phyloP scores from a whole-genome alignment of 2,329 filamentous ascomycete species.

The Thyridium curvatum region DNA sequence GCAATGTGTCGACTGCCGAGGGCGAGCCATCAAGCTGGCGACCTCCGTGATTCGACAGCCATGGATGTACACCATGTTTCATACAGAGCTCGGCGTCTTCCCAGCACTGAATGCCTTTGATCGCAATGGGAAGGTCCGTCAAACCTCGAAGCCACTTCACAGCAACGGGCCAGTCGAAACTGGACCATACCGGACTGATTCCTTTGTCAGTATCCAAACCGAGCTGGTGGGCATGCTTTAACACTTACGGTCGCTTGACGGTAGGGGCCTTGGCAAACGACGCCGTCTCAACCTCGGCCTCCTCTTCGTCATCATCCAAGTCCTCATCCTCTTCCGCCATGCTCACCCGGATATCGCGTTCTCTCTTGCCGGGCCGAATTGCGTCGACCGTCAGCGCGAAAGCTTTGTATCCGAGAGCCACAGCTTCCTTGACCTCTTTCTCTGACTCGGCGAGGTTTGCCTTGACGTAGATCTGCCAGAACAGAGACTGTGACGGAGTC shows the following conservation, averaged over 20 bases:
- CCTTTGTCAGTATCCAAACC: not conserved
- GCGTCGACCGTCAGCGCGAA: slow-evolving; percentile 3
- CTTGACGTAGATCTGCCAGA: slow-evolving; percentile 4
- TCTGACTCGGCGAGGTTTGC: slow-evolving; percentile 1
- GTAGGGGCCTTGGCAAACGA: not conserved
- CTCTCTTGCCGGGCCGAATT: slow-evolving; percentile 1
- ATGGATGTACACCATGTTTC: slow-evolving; percentile 2
- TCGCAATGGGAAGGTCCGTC: slow-evolving; percentile 4
- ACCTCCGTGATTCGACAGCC: slow-evolving; percentile 3
- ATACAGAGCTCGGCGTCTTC: slow-evolving; percentile 2
- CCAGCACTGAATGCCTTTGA: slow-evolving; percentile 4
- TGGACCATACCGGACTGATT: slow-evolving; percentile 1
- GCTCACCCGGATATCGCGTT: slow-evolving; percentile 1
- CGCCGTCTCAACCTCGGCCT: not conserved
- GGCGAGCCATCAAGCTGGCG: not conserved
- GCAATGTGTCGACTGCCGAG: slow-evolving; percentile 1
- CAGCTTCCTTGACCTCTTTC: not conserved
- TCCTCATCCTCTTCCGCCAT: not conserved
- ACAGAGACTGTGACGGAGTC: not conserved
- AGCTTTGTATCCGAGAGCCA: not conserved
- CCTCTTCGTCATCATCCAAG: not conserved
- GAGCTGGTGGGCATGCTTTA: not conserved
- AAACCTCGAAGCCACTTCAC: slow-evolving; percentile 2
- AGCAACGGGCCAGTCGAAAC: slow-evolving; percentile 1
- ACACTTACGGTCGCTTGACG: not conserved